Evolutionary conservation across 1,284 basidiomycete genomes (phyloP), one percentile per base, ranked within the genome.

Genomic region (Cutaneotrichosporon cyanovorans): DNA sequence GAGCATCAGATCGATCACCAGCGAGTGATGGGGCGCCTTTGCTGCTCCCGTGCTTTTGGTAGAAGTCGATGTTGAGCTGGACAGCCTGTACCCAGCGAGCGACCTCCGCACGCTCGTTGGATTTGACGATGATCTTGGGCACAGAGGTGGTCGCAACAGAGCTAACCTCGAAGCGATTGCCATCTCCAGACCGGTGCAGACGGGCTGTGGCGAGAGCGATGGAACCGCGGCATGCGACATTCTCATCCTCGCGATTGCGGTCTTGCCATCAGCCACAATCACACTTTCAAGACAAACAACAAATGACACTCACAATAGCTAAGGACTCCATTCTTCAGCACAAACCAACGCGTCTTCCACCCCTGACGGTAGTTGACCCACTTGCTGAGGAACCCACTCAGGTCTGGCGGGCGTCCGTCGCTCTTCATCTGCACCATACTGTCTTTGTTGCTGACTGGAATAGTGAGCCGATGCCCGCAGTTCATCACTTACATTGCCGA

Each of bases 321-420:
- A 11, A 93, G 72, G 28, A 85, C 76, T 5, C 90, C 93, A 51
- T 87, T 81, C 59, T 87, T 82, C 32, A 97, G 78, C 0, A 96
- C 90, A 62, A 97, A 95, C 90, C 92, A 97, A 0, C 93, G 78
- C 0, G 86, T 86, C 58, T 84, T 85, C 71, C 92, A 96, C 0
- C 93, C 91, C 57, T 82, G 62, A 22, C 62, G 47, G 51, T 70
- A 70, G 53, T 70, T 70, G 23, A 66, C 64, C 68, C 68, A 70
- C 46, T 70, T 70, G 57, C 60, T 62, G 11, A 70, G 50, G 58
- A 65, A 91, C 0, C 89, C 89, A 55, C 80, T 81, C 43, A 90
- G 73, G 14, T 77, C 74, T 0, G 82, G 84, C 2, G 83, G 82
- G 40, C 66, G 59, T 2, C 68, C 68, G 45, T 69, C 68, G 40